Conservation (phyloP, 495 filamentous ascomycete species). For the Tricharina praecox region DNA sequence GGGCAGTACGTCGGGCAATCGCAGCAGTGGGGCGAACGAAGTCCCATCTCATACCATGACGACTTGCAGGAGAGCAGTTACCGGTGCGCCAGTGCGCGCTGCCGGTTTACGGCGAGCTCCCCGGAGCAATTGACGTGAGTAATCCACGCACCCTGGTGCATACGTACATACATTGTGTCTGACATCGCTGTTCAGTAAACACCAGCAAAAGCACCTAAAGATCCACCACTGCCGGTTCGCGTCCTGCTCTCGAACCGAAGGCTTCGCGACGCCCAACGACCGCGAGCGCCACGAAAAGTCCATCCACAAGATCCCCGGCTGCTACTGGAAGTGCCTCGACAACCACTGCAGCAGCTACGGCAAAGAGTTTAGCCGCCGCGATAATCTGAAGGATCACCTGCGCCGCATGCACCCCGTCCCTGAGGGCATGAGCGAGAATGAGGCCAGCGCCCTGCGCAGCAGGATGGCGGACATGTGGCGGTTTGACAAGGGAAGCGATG, state of each 20-base stretch:
- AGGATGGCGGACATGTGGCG: conserved; percentile 22
- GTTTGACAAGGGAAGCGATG: conserved; percentile 7
- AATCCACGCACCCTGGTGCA: background rate
- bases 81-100: background rate
- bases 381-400: conserved; percentile 26
- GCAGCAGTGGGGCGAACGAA: background rate
- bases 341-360: conserved; percentile 22
- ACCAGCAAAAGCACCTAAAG: conserved; percentile 26
- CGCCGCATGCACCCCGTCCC: conserved; percentile 26
- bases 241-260: conserved; percentile 21
- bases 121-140: conserved; percentile 7
- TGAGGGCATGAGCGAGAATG: conserved; percentile 18
- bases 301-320: conserved; percentile 26
- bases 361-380: conserved; percentile 26
- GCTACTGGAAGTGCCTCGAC: conserved; percentile 26
- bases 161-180: background rate
- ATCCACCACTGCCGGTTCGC: conserved; percentile 21
- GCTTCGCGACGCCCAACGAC: conserved; percentile 26
- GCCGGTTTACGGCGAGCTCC: conserved; percentile 3
- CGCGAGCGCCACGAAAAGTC: conserved; percentile 25
- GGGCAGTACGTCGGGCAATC: background rate
- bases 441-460: conserved; percentile 24
- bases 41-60: background rate
- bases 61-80: background rate
- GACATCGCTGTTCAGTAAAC: conserved; percentile 18